Base-by-base conservation (phyloP, 352 stramenopile species). In the Blastocystis sp. region DNA sequence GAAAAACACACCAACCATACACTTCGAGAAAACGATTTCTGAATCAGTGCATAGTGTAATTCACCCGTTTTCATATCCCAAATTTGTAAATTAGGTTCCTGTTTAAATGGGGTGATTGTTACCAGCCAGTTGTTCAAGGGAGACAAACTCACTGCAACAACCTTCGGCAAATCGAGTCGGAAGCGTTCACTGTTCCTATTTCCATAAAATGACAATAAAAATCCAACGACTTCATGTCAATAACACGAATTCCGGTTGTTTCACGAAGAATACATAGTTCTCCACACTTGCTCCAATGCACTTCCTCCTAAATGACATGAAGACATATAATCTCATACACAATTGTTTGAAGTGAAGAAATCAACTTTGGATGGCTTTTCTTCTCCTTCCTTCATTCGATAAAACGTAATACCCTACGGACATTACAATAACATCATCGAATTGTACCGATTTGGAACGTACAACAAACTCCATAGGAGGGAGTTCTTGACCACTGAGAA, bases 141-240 rank as follows among this genome's bases (percentile, higher is more conserved):
- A 65, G 69, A 80, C 24, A 80, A n/a, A 52, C 69, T 80, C 19
- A 80, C 37, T 0, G 69, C 69, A 12, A 80, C 69, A 7, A 80
- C 69, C 69, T 63, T 80, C 0, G 69, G 69, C 21, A 80, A 32
- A 56, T 80, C 46, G 21, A 80, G 69, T 9, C 1, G 27, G 21
- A 80, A 59, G 14, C 35, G 35, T 52, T 63, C 7, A 14, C 11
- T 63, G 7, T 35, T 80, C 29, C 69, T 80, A 63, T 21, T 21
- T 19, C 43, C 69, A n/a, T 80, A 9, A 65, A 6, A 27, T 12
- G 9, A 52, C 9, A 57, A 19, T 11, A 32, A 78, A 58, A n/a
- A 3, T 24, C 35, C 12, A 4, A 80, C 69, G 39, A 59, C 16
- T 61, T 35, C 69, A 59, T 59, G 21, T 80, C 69, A 35, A 80